These are phyloP conservation scores for Fusarium dlaminii DNA, from an alignment of 2,329 filamentous ascomycete genomes.

Conservation along the genomic window DNA sequence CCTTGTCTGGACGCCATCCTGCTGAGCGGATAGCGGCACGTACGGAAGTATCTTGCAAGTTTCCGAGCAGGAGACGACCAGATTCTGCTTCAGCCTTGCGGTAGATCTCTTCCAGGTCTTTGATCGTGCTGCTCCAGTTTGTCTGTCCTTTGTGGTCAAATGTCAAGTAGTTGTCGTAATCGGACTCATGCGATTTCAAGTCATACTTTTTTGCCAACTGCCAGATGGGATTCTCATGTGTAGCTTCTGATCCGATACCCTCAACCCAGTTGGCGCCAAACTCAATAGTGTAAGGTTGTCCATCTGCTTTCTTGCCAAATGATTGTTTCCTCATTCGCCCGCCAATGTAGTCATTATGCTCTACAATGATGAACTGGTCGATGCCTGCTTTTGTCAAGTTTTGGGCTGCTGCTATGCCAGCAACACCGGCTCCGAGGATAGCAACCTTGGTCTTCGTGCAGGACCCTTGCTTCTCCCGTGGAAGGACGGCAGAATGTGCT, in stretches of 20 bases:
- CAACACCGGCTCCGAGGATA: slow-evolving; percentile 64
- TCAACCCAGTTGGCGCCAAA: slow-evolving; percentile 73
- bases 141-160: slow-evolving; percentile 66
- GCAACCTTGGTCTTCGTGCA: slow-evolving; percentile 47
- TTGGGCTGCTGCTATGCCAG: slow-evolving; percentile 72
- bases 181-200: slow-evolving; percentile 64
- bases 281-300: slow-evolving; percentile 67
- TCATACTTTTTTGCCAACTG: slow-evolving; percentile 67
- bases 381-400: slow-evolving; percentile 68
- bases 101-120: slow-evolving; percentile 60
- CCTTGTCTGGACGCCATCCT: slow-evolving; percentile 67
- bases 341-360: slow-evolving; percentile 70
- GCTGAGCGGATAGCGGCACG: slow-evolving; percentile 67
- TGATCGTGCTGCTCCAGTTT: slow-evolving; percentile 61
- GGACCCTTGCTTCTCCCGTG: not conserved
- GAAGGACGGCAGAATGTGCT: not conserved
- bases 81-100: slow-evolving; percentile 59
- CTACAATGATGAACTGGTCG: slow-evolving; percentile 71
- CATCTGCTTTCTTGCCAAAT: slow-evolving; percentile 62
- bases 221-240: slow-evolving; percentile 69
- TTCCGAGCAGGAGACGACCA: slow-evolving; percentile 65
- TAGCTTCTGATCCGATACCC: slow-evolving; percentile 27
- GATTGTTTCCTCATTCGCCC: slow-evolving; percentile 67
- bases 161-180: slow-evolving; percentile 67
- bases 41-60: slow-evolving; percentile 69